Conservation (phyloP, 2,329 filamentous ascomycete genomes). For the Lojkania enalia region DNA sequence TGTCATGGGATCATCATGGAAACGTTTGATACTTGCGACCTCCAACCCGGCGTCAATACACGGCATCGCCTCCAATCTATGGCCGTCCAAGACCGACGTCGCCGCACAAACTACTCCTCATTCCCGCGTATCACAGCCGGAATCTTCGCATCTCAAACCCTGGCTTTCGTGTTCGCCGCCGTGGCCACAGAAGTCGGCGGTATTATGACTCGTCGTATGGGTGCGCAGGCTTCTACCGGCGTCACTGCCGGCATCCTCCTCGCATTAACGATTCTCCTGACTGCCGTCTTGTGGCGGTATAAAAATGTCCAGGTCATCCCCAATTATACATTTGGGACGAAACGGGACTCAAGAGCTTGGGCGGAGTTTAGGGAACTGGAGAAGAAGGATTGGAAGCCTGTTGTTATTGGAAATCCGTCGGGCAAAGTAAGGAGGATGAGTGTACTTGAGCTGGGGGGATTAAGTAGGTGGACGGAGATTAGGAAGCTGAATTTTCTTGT, state of each 20-base stretch:
- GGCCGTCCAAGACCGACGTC: slow-evolving; percentile 48
- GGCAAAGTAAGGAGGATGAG: slow-evolving; percentile 71
- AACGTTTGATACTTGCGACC: slow-evolving; percentile 77
- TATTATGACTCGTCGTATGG: slow-evolving; percentile 65
- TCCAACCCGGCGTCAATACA: slow-evolving; percentile 70
- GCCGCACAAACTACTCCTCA: slow-evolving; percentile 72
- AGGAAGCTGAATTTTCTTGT: slow-evolving; percentile 51
- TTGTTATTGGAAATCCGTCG: slow-evolving; percentile 72
- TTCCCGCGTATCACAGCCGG: slow-evolving; percentile 74
- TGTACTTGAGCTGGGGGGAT: slow-evolving; percentile 67
- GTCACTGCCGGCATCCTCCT: slow-evolving; percentile 70
- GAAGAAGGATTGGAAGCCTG: slow-evolving; percentile 65
- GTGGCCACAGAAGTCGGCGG: slow-evolving; percentile 70
- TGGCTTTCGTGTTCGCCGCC: slow-evolving; percentile 71
- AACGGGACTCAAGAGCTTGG: slow-evolving; percentile 37
- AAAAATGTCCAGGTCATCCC: slow-evolving; percentile 71
- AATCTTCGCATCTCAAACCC: slow-evolving; percentile 69
- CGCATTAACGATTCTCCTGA: slow-evolving; percentile 64
- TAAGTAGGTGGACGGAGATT: slow-evolving; percentile 76
- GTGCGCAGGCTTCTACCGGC: slow-evolving; percentile 69
- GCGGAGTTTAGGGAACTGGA: slow-evolving; percentile 45
- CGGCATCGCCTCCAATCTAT: slow-evolving; percentile 52
- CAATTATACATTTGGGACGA: slow-evolving; percentile 53
- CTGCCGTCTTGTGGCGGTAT: slow-evolving; percentile 66
- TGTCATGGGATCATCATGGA: slow-evolving; percentile 80